Evolutionary conservation across 345 rosid species (phyloP).

Genomic region (Brassica rapa): DNA sequence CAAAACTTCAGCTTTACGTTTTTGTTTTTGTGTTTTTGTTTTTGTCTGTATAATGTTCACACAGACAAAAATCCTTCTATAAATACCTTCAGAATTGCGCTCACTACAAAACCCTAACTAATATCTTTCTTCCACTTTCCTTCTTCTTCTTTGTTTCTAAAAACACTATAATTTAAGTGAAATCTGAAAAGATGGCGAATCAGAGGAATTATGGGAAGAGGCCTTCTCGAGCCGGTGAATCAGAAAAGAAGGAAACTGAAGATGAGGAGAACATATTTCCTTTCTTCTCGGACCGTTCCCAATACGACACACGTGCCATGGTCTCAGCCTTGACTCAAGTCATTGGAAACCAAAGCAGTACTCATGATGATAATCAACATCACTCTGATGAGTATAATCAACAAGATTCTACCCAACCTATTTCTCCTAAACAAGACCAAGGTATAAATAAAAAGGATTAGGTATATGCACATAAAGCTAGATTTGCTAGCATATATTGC

Average conservation of each 20-base stretch:
- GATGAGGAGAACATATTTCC: slow-evolving; percentile 59
- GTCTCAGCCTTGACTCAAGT: slow-evolving; percentile 78
- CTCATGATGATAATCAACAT: slow-evolving; percentile 35
- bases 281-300: slow-evolving; percentile 61
- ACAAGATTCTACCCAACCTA: slow-evolving; percentile 28
- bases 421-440: slow-evolving; percentile 40
- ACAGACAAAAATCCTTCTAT: slow-evolving; percentile 32
- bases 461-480: not conserved
- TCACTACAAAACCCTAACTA: slow-evolving; percentile 32
- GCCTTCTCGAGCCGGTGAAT: slow-evolving; percentile 45
- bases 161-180: slow-evolving; percentile 4
- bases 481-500: not conserved
- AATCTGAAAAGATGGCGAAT: slow-evolving; percentile 46
- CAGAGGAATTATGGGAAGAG: slow-evolving; percentile 55
- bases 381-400: slow-evolving; percentile 34
- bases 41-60: slow-evolving; percentile 37
- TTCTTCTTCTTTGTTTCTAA: slow-evolving; percentile 16
- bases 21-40: slow-evolving; percentile 14
- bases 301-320: slow-evolving; percentile 62
- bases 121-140: not conserved
- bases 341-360: slow-evolving; percentile 45
- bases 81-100: slow-evolving; percentile 1
- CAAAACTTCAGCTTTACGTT: slow-evolving; percentile 43
- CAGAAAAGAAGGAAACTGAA: slow-evolving; percentile 48
- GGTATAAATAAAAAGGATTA: slow-evolving; percentile 13